Evolutionary conservation across 495 filamentous ascomycete species (phyloP).

Genomic region (Aspergillus cavernicola): DNA sequence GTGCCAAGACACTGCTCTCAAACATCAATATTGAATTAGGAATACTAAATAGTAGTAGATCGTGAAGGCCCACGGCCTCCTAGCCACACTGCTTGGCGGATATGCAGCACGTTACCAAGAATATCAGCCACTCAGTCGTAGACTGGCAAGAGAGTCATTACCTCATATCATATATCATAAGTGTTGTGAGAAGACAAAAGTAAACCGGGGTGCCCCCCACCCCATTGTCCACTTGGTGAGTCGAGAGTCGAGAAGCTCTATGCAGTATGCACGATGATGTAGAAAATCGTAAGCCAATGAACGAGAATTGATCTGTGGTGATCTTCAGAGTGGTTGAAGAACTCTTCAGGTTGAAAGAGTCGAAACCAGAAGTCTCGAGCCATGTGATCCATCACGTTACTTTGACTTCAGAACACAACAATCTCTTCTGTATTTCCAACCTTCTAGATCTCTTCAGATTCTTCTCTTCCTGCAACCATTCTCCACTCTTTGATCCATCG

Average conservation of each 20-base stretch:
- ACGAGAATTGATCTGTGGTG: background rate
- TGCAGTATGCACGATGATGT: background rate
- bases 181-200: too few relatives aligned
- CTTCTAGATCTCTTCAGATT: background rate
- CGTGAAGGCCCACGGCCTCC: background rate
- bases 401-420: background rate
- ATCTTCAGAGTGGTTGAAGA: background rate
- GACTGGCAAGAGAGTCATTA: background rate
- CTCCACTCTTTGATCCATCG: background rate
- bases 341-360: too few relatives aligned
- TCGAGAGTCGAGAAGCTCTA: background rate
- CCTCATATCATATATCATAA: background rate
- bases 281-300: background rate
- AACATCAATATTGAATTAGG: background rate
- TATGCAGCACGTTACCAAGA: constrained; percentile 1
- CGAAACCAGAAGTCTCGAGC: background rate
- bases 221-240: background rate
- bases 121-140: background rate
- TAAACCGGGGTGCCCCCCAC: too few relatives aligned
- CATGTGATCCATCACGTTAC: background rate
- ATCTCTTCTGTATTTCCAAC: background rate
- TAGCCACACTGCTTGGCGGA: constrained; percentile 1
- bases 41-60: background rate
- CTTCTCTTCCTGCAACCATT: background rate
- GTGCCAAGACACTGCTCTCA: background rate